Evolutionary conservation across 228 moss, liverwort and hornwort genomes (phyloP).

Genomic region (Sphagnum magellanicum): DNA sequence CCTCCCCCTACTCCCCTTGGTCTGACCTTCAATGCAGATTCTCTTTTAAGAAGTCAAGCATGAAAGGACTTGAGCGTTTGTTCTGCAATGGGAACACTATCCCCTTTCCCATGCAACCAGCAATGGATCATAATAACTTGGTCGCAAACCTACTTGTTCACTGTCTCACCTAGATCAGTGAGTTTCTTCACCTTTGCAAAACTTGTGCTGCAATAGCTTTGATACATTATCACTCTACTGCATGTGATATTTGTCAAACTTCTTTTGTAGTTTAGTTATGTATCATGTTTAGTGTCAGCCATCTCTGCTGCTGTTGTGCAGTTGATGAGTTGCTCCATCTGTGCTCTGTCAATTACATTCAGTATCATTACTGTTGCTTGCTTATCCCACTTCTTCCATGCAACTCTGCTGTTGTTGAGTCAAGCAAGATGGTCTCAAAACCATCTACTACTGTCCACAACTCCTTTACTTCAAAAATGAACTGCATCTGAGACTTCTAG

Average conservation of each 20-base stretch:
- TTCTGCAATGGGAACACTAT: background rate
- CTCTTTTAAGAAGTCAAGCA: background rate
- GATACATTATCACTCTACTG: background rate
- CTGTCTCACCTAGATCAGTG: background rate
- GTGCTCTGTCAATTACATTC: background rate
- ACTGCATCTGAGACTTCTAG: conserved; percentile 1
- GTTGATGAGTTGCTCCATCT: background rate
- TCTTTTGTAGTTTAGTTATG: background rate
- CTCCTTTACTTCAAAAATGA: conserved; percentile 2
- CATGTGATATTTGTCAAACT: background rate
- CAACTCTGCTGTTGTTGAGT: background rate
- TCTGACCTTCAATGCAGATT: background rate
- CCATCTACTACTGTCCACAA: conserved; percentile 1
- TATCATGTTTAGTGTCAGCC: background rate
- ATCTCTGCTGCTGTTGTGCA: conserved; percentile 1
- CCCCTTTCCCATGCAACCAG: background rate
- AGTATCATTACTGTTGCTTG: background rate
- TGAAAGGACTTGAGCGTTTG: background rate
- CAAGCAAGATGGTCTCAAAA: background rate
- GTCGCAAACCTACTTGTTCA: background rate
- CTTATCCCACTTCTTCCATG: background rate
- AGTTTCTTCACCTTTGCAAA: background rate
- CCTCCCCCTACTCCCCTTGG: background rate
- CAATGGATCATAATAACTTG: background rate
- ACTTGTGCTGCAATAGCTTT: background rate